Conservation (phyloP, 1,284 basidiomycete genomes). For the Apiotrichum laibachii region DNA sequence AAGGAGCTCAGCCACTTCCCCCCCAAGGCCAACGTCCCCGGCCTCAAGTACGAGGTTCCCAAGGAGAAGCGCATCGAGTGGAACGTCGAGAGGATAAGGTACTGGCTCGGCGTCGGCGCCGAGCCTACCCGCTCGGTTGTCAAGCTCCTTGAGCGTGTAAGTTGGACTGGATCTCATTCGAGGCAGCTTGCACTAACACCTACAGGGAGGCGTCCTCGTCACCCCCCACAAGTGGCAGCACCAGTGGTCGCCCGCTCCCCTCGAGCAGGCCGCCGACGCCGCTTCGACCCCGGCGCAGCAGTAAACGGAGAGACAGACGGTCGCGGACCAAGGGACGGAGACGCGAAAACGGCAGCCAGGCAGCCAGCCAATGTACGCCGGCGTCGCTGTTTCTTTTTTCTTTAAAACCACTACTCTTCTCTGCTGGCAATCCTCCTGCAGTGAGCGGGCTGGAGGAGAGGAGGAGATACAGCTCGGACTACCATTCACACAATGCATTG, state of each 20-base stretch:
- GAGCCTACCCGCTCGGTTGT: constrained; percentile 75
- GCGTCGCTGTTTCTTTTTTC: too few species aligned
- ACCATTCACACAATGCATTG: constrained; percentile 12
- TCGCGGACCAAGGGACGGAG: not conserved
- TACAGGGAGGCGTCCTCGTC: constrained; percentile 40
- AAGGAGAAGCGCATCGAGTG: constrained; percentile 75
- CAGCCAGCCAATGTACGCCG: not conserved
- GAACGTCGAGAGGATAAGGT: constrained; percentile 83
- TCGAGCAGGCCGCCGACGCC: not conserved
- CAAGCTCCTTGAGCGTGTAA: constrained; percentile 73
- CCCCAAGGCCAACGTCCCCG: constrained; percentile 46
- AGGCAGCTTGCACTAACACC: constrained; percentile 10
- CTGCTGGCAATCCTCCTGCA: not conserved
- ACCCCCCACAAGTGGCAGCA: constrained; percentile 47
- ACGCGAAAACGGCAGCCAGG: not conserved
- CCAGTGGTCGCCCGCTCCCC: constrained; percentile 29
- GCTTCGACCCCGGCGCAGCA: not conserved
- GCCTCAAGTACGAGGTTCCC: constrained; percentile 16
- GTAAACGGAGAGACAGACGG: not conserved
- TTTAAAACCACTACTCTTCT: not conserved
- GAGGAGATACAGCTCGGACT: not conserved
- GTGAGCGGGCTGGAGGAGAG: constrained; percentile 3
- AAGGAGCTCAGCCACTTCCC: constrained; percentile 23
- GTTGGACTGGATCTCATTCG: constrained; percentile 40
- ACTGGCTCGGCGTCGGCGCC: constrained; percentile 85